Conservation (phyloP, 2,329 filamentous ascomycete species). For the Aspergillus aculeatinus region DNA sequence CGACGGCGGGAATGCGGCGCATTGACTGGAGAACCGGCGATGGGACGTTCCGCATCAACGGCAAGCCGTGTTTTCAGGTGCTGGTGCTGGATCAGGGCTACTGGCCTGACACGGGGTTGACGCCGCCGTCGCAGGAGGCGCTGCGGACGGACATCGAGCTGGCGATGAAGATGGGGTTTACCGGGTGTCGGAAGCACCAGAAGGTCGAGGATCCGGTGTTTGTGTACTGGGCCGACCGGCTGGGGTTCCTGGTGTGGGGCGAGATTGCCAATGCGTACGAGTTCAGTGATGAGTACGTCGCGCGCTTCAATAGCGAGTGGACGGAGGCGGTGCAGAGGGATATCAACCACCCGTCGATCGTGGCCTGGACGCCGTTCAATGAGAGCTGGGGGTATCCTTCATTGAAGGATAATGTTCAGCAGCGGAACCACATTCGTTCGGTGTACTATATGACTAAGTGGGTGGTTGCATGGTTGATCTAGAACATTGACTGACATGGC, state of each 20-base stretch:
- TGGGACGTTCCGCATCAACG: constrained; percentile 63
- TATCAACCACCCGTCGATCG: constrained; percentile 64
- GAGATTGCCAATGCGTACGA: constrained; percentile 69
- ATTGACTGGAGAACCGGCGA: constrained; percentile 60
- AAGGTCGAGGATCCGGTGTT: constrained; percentile 67
- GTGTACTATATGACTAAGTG: constrained; percentile 66
- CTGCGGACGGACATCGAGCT: constrained; percentile 64
- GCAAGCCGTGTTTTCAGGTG: constrained; percentile 65
- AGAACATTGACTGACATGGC: neutral
- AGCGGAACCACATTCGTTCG: constrained; percentile 63
- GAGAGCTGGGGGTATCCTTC: constrained; percentile 64
- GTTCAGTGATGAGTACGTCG: constrained; percentile 59
- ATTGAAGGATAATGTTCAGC: constrained; percentile 55
- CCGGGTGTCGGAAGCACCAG: constrained; percentile 67
- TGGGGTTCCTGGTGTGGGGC: constrained; percentile 67
- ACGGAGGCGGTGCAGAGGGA: constrained; percentile 61
- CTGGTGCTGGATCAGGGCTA: constrained; percentile 70
- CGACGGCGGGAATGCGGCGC: constrained; percentile 61
- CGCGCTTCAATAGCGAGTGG: constrained; percentile 66
- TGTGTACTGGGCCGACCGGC: constrained; percentile 64
- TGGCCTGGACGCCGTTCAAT: constrained; percentile 68
- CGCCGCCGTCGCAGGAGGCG: constrained; percentile 64
- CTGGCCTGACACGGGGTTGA: constrained; percentile 68
- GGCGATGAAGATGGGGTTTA: constrained; percentile 65
- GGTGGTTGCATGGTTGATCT: neutral